These are phyloP conservation scores for Syncephalastrum racemosum DNA, from an alignment of 371 early-diverging fungal genomes.

Conservation along the genomic window DNA sequence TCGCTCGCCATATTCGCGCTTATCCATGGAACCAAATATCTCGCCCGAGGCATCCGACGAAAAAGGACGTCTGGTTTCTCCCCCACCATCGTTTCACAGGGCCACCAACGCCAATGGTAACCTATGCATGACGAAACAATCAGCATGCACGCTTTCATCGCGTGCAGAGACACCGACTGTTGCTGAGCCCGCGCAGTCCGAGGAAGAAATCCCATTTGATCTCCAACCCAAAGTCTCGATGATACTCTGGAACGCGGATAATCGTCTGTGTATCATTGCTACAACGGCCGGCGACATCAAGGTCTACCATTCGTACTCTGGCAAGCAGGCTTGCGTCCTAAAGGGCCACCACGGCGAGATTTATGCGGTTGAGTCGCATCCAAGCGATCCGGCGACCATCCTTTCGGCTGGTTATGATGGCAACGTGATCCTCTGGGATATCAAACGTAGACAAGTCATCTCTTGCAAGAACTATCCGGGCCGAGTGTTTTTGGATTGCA, in stretches of 20 bases:
- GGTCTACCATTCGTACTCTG: slow-evolving; percentile 63
- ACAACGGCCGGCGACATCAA: slow-evolving; percentile 59
- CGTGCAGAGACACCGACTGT: background rate
- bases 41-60: too few relatives aligned
- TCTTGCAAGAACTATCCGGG: slow-evolving; percentile 31
- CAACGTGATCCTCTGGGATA: slow-evolving; percentile 81
- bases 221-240: slow-evolving; percentile 45
- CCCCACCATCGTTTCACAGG: too few relatives aligned
- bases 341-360: slow-evolving; percentile 66
- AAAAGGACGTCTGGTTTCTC: too few relatives aligned
- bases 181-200: slow-evolving; percentile 1
- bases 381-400: slow-evolving; percentile 63
- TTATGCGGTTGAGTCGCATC: slow-evolving; percentile 79
- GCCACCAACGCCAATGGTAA: too few relatives aligned
- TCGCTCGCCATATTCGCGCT: too few relatives aligned
- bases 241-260: slow-evolving; percentile 65
- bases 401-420: slow-evolving; percentile 88
- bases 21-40: too few relatives aligned
- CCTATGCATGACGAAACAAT: too few relatives aligned
- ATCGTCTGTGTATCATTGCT: slow-evolving; percentile 59
- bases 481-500: slow-evolving; percentile 47
- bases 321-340: slow-evolving; percentile 53
- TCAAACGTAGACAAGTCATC: slow-evolving; percentile 23
- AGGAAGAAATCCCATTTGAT: slow-evolving; percentile 1
- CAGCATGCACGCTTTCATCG: background rate